These are phyloP conservation scores for Heliamphora pulchella DNA, from an alignment of 179 eudicot genomes.

Conservation along the genomic window DNA sequence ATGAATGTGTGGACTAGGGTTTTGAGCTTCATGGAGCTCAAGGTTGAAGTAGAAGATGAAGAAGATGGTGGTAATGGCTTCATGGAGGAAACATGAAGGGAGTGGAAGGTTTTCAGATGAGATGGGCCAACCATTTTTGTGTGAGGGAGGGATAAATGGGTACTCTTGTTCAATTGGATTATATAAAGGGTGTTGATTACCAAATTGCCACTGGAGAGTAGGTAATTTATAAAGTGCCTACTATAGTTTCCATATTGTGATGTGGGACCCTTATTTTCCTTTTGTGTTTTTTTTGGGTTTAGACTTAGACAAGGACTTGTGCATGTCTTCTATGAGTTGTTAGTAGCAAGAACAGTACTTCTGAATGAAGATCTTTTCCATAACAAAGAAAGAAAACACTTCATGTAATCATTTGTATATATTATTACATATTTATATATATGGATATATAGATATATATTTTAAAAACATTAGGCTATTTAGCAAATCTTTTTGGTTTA, in stretches of 20 bases:
- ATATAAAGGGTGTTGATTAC: slow-evolving; percentile 34
- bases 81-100: slow-evolving; percentile 26
- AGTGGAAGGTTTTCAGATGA: slow-evolving; percentile 21
- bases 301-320: slow-evolving; percentile 15
- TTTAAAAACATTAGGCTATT: no score
- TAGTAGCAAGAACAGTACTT: neutral
- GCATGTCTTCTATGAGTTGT: neutral
- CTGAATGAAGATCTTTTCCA: neutral
- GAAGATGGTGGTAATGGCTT: slow-evolving; percentile 16
- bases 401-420: no score
- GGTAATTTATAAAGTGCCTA: slow-evolving; percentile 29
- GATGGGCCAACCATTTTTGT: slow-evolving; percentile 30
- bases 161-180: slow-evolving; percentile 7
- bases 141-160: neutral
- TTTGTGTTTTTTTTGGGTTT: slow-evolving; percentile 14
- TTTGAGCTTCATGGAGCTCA: slow-evolving; percentile 55
- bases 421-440: no score
- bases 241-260: slow-evolving; percentile 27
- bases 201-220: slow-evolving; percentile 22
- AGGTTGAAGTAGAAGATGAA: slow-evolving; percentile 24
- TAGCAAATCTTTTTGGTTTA: no score
- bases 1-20: slow-evolving; percentile 54
- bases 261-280: neutral
- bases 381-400: no score
- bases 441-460: no score